Percentiles rank a stretch among this genome's conserved stretches.
These are phyloP conservation scores for Zymoseptoria tritici DNA, from an alignment of 2,329 filamentous ascomycete genomes.

Conservation along the genomic window DNA sequence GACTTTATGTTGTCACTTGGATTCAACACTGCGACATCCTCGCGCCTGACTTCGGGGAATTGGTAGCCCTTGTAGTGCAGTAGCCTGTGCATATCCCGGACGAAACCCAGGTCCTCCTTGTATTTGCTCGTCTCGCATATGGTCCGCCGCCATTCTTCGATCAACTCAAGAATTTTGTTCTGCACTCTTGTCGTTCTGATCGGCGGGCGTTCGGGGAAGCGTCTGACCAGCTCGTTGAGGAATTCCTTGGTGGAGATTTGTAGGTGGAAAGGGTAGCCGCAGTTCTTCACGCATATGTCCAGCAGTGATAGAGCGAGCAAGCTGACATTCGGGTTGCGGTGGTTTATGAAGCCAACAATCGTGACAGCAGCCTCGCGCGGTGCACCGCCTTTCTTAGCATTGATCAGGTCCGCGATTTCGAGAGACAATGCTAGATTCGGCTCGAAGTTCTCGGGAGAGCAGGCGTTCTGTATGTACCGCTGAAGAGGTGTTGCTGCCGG, in stretches of 20 bases:
- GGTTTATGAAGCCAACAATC: constrained; percentile 92
- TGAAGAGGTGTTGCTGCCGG: constrained; percentile 79
- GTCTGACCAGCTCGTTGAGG: constrained; percentile 90
- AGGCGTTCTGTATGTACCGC: constrained; percentile 92
- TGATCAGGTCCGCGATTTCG: constrained; percentile 93
- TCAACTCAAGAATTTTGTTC: constrained; percentile 84
- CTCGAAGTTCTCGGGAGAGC: constrained; percentile 95
- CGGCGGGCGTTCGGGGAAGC: constrained; percentile 90
- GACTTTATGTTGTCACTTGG: constrained; percentile 95
- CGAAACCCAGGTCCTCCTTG: constrained; percentile 93
- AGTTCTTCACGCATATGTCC: constrained; percentile 99
- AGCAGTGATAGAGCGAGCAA: constrained; percentile 82
- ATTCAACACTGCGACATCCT: constrained; percentile 94
- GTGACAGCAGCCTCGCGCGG: constrained; percentile 90
- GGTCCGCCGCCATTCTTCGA: constrained; percentile 96
- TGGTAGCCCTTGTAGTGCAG: constrained; percentile 95
- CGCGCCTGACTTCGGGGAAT: constrained; percentile 83
- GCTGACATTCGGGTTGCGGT: constrained; percentile 91
- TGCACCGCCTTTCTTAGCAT: constrained; percentile 91
- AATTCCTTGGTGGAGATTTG: constrained; percentile 99
- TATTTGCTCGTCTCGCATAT: constrained; percentile 98
- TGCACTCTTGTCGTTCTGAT: constrained; percentile 81
- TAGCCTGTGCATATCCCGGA: constrained; percentile 93
- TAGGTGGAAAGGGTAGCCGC: constrained; percentile 96
- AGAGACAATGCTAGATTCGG: constrained; percentile 93